phyloP scores from a whole-genome alignment of 2,329 filamentous ascomycete species.

The Alternaria hordeiaustralica region DNA sequence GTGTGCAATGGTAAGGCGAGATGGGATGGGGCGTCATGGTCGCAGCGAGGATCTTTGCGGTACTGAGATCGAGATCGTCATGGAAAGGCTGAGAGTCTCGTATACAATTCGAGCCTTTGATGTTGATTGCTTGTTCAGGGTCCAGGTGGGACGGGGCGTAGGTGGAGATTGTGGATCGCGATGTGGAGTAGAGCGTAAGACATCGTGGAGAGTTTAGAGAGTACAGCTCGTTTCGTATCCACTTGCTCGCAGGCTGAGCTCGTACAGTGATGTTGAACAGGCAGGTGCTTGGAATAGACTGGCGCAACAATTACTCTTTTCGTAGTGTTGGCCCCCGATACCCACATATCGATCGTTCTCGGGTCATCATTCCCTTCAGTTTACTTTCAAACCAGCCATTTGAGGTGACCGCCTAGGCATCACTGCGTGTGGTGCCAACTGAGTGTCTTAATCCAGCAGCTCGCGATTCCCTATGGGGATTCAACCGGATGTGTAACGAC shows the following conservation, averaged over 20 bases:
- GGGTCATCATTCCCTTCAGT: neutral
- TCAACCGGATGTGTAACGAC: neutral
- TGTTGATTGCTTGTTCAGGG: neutral
- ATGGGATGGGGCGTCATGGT: neutral
- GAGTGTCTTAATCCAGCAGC: neutral
- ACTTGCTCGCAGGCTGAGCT: neutral
- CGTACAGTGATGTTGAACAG: neutral
- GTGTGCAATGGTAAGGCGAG: neutral
- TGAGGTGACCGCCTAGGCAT: neutral
- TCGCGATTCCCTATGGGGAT: neutral
- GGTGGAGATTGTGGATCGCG: neutral
- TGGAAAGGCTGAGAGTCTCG: neutral
- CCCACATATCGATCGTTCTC: neutral
- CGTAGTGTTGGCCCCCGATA: neutral
- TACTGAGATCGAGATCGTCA: neutral
- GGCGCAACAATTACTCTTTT: neutral
- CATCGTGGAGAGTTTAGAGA: neutral
- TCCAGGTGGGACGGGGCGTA: neutral
- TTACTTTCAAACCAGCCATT: neutral
- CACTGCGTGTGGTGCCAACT: neutral
- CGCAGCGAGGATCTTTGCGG: neutral
- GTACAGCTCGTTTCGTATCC: neutral
- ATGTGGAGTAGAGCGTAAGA: neutral
- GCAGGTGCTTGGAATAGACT: neutral
- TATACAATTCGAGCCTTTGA: fast-evolving